Percentiles rank a stretch among this genome's conserved stretches.
phyloP scores from a whole-genome alignment of 2,329 filamentous ascomycete genomes.

The Fusarium sp. region DNA sequence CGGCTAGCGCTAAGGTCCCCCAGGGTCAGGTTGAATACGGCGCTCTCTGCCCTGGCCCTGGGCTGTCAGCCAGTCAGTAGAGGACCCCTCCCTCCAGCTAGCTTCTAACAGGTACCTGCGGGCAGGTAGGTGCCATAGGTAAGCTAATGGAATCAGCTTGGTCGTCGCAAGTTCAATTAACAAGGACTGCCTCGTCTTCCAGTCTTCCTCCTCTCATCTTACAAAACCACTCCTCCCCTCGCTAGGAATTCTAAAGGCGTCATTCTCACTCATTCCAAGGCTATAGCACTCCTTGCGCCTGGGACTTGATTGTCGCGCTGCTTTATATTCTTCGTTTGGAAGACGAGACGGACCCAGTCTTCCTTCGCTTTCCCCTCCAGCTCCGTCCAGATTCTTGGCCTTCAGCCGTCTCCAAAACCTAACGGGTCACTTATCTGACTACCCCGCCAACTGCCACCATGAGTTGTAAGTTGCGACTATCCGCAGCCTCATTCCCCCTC shows the following conservation, averaged over 20 bases:
- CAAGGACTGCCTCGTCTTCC: conserved; percentile 34
- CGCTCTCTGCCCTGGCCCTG: conserved; percentile 18
- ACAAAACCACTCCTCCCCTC: conserved; percentile 16
- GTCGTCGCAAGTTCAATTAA: conserved; percentile 40
- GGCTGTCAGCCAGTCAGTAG: conserved; percentile 19
- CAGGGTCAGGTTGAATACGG: conserved; percentile 11
- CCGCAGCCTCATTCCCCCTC: conserved; percentile 40
- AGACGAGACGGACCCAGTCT: conserved; percentile 2
- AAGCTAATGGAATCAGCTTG: conserved; percentile 10
- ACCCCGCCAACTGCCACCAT: conserved; percentile 48
- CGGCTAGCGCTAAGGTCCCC: conserved; percentile 20
- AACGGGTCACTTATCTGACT: conserved; percentile 25
- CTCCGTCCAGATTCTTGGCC: background rate
- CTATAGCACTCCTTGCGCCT: conserved; percentile 14
- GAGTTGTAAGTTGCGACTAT: conserved; percentile 50
- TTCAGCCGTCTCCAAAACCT: conserved; percentile 13
- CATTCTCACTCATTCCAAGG: conserved; percentile 2
- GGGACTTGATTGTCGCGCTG: conserved; percentile 23
- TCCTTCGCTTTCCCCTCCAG: conserved; percentile 21
- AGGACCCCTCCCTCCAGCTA: conserved; percentile 14
- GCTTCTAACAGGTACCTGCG: background rate
- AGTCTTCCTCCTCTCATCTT: conserved; percentile 20
- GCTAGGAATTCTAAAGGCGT: conserved; percentile 23
- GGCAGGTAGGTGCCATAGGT: background rate
- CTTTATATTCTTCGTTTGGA: background rate